Evolutionary conservation across 805 yeast species (phyloP).

Genomic region (Cyberlindnera subsufficiens): DNA sequence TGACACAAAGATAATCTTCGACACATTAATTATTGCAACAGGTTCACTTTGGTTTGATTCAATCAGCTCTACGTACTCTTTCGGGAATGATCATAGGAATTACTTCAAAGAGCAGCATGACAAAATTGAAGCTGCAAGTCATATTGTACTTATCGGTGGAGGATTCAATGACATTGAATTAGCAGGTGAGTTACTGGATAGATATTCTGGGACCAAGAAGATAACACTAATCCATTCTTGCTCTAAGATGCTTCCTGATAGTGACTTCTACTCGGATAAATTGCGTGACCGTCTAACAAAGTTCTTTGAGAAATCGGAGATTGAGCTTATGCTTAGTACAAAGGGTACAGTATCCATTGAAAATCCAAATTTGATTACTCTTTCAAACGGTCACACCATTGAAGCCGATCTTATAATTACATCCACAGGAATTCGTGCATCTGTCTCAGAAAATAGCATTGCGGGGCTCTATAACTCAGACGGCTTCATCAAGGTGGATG

Average conservation of each 20-base stretch:
- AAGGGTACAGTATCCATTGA: constrained; percentile 5
- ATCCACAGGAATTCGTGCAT: constrained; percentile 18
- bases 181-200: constrained; percentile 26
- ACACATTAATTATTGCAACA: constrained; percentile 25
- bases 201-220: constrained; percentile 13
- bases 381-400: constrained; percentile 5
- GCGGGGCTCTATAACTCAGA: constrained; percentile 4
- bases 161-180: constrained; percentile 28
- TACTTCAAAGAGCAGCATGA: constrained; percentile 13
- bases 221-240: constrained; percentile 16
- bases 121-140: constrained; percentile 18
- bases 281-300: constrained; percentile 16
- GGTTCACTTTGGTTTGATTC: constrained; percentile 28
- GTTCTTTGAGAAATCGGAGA: constrained; percentile 10
- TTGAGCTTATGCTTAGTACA: constrained; percentile 12
- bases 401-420: constrained; percentile 18
- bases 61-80: constrained; percentile 10
- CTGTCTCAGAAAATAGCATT: constrained; percentile 17
- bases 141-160: constrained; percentile 27
- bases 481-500: constrained; percentile 19
- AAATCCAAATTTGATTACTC: constrained; percentile 2
- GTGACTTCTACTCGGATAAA: constrained; percentile 8
- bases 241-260: constrained; percentile 7
- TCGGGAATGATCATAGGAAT: constrained; percentile 10
- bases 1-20: constrained; percentile 12